Evolutionary conservation across 1,139 yeast species (phyloP), one percentile per base, ranked within the genome.

Genomic region (Blastobotrys raffinosifermentans): DNA sequence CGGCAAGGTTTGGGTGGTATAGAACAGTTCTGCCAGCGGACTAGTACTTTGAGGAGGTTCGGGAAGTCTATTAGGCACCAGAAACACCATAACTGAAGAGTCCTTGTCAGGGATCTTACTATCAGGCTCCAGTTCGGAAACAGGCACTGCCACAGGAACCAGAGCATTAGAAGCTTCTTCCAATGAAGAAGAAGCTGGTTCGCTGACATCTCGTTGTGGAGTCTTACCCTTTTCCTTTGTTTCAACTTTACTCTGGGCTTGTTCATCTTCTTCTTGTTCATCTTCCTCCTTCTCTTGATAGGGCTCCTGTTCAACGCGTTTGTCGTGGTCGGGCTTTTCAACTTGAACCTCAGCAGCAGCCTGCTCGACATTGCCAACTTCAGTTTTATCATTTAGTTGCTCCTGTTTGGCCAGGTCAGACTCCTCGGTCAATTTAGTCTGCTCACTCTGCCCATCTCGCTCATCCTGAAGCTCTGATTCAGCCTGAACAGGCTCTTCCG

Each of bases 1-100:
- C 0, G 96, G 97, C 32, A 86, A 67, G 0, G 96, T 81, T 55
- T 89, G 96, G 1, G 95, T 84, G 41, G 85, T 73, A 54, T 85
- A 87, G 54, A 82, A 85, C 27, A 91, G 63, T 54, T 89, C 96
- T 0, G 96, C 85, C 44, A 89, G 66, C 2, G 96, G 82, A 20
- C 52, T 46, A 6, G 57, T 39, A 11, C 51, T 45, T 33, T 50
- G 57, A 4, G 57, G 54, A 7, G 63, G 62, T 20, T 58, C 62
- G 0, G 66, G 64, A 2, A 62, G 44, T 11, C 57, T 40, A 23
- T 58, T 58, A 2, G 67, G 67, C 3, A 62, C 57, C 7, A 63
- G 46, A 32, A 57, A 57, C 25, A 57, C 44, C 47, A 49, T 43
- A 14, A 56, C 46, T 18, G 55, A 58, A 8, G 59, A 49, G 11